phyloP scores from a whole-genome alignment of 768 basidiomycete species.

The Jaapia argillacea region DNA sequence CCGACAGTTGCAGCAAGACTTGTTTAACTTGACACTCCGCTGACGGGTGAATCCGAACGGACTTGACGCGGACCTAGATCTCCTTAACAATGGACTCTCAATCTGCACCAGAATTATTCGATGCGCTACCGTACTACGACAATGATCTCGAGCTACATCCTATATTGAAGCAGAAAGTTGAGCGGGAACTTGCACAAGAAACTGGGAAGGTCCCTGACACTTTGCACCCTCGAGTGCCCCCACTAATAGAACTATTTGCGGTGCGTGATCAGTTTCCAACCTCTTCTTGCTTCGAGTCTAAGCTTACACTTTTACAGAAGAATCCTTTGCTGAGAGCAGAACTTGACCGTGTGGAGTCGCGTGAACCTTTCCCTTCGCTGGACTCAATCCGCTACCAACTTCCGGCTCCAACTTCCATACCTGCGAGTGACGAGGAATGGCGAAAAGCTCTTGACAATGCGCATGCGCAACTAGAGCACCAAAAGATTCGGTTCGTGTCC shows the following conservation, averaged over 20 bases:
- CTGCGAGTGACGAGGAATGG: conserved; percentile 73
- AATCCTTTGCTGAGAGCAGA: conserved; percentile 64
- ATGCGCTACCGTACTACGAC: conserved; percentile 92
- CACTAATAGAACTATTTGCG: conserved; percentile 53
- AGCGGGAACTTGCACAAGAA: conserved; percentile 67
- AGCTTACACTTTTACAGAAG: conserved; percentile 31
- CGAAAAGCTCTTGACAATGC: conserved; percentile 64
- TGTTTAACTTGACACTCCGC: neutral
- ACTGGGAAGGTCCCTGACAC: conserved; percentile 40
- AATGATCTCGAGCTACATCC: conserved; percentile 80
- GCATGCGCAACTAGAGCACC: conserved; percentile 77
- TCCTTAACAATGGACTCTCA: conserved; percentile 5
- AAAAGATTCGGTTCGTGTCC: conserved; percentile 55
- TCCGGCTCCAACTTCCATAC: conserved; percentile 51
- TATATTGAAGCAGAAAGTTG: conserved; percentile 62
- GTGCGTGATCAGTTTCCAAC: conserved; percentile 32
- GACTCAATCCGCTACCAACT: conserved; percentile 70
- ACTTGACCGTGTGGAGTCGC: conserved; percentile 61
- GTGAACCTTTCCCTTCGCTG: conserved; percentile 52
- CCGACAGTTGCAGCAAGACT: conserved; percentile 3
- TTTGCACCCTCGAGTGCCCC: conserved; percentile 69
- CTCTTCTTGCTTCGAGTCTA: neutral
- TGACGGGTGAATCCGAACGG: conserved; percentile 7
- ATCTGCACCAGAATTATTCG: conserved; percentile 39
- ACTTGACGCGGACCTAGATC: conserved; percentile 3